These are phyloP conservation scores for Camellia oleifera DNA, from an alignment of 179 eudicot species.

Conservation along the genomic window DNA sequence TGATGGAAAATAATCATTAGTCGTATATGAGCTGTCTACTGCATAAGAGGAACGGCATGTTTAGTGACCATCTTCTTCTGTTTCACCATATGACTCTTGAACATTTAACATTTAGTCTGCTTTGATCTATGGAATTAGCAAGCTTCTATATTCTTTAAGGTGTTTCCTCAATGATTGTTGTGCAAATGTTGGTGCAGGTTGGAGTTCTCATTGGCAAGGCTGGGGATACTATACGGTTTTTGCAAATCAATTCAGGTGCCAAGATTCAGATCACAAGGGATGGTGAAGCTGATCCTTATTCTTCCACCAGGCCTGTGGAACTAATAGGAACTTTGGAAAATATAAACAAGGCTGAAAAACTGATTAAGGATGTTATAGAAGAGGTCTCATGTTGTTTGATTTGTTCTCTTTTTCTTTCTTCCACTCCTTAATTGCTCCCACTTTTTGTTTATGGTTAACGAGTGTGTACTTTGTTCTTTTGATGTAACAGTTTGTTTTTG, in stretches of 20 bases:
- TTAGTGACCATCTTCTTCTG: not conserved
- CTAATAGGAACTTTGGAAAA: conserved; percentile 67
- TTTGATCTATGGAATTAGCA: not conserved
- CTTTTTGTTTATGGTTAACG: not conserved
- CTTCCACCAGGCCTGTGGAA: conserved; percentile 78
- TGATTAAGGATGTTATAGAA: conserved; percentile 91
- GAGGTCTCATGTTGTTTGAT: conserved; percentile 50
- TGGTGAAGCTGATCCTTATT: conserved; percentile 77
- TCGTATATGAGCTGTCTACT: not conserved
- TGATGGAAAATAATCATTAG: not conserved
- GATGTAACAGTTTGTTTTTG: not conserved
- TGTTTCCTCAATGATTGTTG: not conserved
- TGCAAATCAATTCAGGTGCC: conserved; percentile 91
- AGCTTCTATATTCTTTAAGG: not conserved
- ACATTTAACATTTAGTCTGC: not conserved
- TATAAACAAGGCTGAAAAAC: conserved; percentile 78
- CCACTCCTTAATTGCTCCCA: not conserved
- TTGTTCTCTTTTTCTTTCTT: not conserved
- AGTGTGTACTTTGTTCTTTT: not conserved
- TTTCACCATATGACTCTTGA: not conserved
- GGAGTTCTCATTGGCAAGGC: conserved; percentile 97
- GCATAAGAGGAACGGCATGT: not conserved
- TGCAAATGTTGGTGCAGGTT: conserved; percentile 54
- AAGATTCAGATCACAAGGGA: conserved; percentile 94
- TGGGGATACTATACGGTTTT: conserved; percentile 82